phyloP scores from a whole-genome alignment of 208 protist species.

The Trichomonas tenax region DNA sequence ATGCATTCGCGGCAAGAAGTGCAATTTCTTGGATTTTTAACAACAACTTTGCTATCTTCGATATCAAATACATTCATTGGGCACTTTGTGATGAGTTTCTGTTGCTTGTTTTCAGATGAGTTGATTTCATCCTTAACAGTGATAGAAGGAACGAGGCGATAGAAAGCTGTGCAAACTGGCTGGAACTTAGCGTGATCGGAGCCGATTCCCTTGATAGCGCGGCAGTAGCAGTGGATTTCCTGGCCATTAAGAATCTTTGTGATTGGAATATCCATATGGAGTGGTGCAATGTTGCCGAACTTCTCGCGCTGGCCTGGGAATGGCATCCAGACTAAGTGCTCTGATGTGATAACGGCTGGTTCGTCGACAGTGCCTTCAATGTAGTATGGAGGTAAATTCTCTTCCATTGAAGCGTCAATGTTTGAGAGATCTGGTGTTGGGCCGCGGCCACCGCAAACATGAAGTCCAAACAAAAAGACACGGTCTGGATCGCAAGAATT shows the following conservation, averaged over 20 bases:
- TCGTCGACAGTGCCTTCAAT: neutral
- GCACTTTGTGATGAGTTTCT: conserved; percentile 60
- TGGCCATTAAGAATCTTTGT: conserved; percentile 84
- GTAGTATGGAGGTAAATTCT: neutral
- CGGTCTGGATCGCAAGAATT: neutral
- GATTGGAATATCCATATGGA: conserved; percentile 86
- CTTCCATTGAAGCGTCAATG: neutral
- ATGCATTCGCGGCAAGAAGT: conserved; percentile 89
- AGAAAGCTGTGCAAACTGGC: conserved; percentile 82
- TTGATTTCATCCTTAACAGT: conserved; percentile 44
- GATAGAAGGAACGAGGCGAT: conserved; percentile 77
- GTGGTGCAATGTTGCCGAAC: neutral
- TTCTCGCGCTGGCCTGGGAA: neutral
- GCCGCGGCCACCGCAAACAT: neutral
- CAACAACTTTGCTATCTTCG: conserved; percentile 52
- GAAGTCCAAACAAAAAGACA: neutral
- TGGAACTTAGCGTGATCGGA: conserved; percentile 90
- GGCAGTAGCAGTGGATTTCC: conserved; percentile 63
- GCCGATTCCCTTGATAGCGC: conserved; percentile 82
- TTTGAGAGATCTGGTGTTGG: neutral
- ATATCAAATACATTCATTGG: conserved; percentile 78
- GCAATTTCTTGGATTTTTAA: conserved; percentile 65
- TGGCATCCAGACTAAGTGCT: neutral
- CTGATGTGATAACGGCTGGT: neutral
- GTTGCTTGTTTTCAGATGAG: conserved; percentile 41